A percentile compares a stretch with the other conserved stretches of the same genome.
Conservation (phyloP, 1,284 basidiomycete species). For the Cryptococcus amylolentus region DNA sequence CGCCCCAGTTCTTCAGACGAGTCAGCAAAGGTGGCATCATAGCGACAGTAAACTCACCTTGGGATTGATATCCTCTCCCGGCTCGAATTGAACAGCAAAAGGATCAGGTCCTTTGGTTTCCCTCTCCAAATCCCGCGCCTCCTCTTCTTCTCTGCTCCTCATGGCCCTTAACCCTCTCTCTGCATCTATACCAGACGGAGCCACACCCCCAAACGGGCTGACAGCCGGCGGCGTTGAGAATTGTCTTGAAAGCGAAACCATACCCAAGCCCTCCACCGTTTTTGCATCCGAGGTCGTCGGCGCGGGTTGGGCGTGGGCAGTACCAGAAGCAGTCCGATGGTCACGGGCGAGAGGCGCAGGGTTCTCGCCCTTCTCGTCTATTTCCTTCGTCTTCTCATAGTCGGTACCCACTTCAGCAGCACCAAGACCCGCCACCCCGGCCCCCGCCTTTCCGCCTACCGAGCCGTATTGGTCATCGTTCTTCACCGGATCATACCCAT, state of each 20-base stretch:
- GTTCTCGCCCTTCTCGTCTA: not conserved
- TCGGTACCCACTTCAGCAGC: slow-evolving; percentile 15
- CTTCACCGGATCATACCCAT: slow-evolving; percentile 4
- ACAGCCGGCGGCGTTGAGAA: slow-evolving; percentile 32
- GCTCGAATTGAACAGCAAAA: slow-evolving; percentile 45
- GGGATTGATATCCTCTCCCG: slow-evolving; percentile 45
- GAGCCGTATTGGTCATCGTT: slow-evolving; percentile 22
- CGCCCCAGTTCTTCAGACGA: slow-evolving; percentile 58
- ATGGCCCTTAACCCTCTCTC: slow-evolving; percentile 40
- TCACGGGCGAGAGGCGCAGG: slow-evolving; percentile 1
- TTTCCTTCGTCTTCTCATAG: not conserved
- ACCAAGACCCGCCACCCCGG: slow-evolving; percentile 11
- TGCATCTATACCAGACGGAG: slow-evolving; percentile 35
- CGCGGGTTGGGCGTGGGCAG: slow-evolving; percentile 1
- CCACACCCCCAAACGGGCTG: slow-evolving; percentile 36
- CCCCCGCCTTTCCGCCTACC: slow-evolving; percentile 11
- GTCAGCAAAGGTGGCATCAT: not conserved
- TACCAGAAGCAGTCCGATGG: slow-evolving; percentile 18
- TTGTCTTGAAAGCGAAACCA: slow-evolving; percentile 27
- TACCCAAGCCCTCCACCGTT: slow-evolving; percentile 17
- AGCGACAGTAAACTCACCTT: slow-evolving; percentile 33
- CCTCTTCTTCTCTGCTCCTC: slow-evolving; percentile 40
- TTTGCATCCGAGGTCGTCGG: slow-evolving; percentile 9
- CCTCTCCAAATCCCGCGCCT: slow-evolving; percentile 27
- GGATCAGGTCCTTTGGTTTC: slow-evolving; percentile 39